These are phyloP conservation scores for Ettlia oleoabundans DNA, from an alignment of 139 green algal species.

Conservation along the genomic window DNA sequence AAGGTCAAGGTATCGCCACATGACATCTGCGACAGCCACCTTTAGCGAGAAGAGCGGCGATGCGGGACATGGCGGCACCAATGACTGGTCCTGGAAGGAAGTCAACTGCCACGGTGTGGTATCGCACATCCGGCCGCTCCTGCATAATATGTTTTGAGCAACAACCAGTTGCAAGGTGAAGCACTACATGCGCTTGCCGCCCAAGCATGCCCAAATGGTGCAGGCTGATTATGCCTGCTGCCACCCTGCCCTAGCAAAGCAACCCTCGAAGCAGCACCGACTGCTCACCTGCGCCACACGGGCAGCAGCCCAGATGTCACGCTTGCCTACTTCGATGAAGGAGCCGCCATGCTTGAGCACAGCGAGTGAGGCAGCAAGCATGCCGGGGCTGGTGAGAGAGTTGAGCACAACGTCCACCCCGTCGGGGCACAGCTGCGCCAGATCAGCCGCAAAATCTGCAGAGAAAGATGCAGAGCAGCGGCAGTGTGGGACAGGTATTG, in stretches of 20 bases:
- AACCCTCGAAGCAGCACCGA: no score
- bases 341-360: slow-evolving; percentile 55
- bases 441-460: slow-evolving; percentile 27
- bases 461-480: background rate
- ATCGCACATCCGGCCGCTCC: slow-evolving; percentile 79
- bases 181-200: background rate
- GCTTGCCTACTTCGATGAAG: slow-evolving; percentile 87
- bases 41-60: slow-evolving; percentile 40
- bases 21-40: background rate
- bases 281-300: slow-evolving; percentile 43
- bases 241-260: background rate
- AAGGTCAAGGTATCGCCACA: background rate
- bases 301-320: slow-evolving; percentile 76
- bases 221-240: no score
- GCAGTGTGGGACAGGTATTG: background rate
- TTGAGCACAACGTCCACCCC: slow-evolving; percentile 68
- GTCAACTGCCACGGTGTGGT: slow-evolving; percentile 81
- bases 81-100: slow-evolving; percentile 73
- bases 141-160: slow-evolving; percentile 12
- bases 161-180: background rate
- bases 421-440: background rate
- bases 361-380: slow-evolving; percentile 76
- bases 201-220: background rate
- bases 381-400: slow-evolving; percentile 83
- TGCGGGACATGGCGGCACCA: slow-evolving; percentile 32